Conservation (phyloP, 78 protist genomes). For the Dictyostelium purpureum region DNA sequence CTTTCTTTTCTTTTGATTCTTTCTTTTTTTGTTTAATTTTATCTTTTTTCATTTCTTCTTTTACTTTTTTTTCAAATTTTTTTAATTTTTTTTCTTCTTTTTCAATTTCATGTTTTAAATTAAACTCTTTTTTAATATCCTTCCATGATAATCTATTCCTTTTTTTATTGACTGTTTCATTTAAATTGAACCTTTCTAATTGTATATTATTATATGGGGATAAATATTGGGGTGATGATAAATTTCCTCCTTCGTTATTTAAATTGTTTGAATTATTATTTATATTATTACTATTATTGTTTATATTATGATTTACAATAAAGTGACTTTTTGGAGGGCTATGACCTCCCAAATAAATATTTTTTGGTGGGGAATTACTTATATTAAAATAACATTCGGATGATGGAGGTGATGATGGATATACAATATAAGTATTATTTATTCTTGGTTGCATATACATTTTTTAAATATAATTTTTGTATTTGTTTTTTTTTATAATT, state of each 20-base stretch:
- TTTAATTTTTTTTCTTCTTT: not conserved
- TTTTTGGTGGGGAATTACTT: not conserved
- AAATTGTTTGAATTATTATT: not conserved
- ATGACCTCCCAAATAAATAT: too few relatives aligned
- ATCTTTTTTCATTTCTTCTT: not conserved
- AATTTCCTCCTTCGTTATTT: not conserved
- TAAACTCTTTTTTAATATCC: not conserved
- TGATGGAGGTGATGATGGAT: constrained; percentile 7
- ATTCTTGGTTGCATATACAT: constrained; percentile 4
- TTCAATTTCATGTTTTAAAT: not conserved
- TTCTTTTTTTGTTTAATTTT: not conserved
- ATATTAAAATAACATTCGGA: not conserved
- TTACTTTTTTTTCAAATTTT: not conserved
- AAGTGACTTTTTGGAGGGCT: too few relatives aligned
- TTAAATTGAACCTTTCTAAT: not conserved
- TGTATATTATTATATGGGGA: not conserved
- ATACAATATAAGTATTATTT: constrained; percentile 1
- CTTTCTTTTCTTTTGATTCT: not conserved
- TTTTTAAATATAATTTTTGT: not conserved
- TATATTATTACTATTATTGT: not conserved
- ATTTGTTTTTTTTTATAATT: too few relatives aligned
- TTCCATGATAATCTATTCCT: not conserved
- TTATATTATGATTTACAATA: not conserved
- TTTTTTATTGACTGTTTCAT: not conserved
- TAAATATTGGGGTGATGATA: not conserved